Base-by-base conservation (phyloP, 768 basidiomycete genomes). In the Termitomyces eurrhizus region DNA sequence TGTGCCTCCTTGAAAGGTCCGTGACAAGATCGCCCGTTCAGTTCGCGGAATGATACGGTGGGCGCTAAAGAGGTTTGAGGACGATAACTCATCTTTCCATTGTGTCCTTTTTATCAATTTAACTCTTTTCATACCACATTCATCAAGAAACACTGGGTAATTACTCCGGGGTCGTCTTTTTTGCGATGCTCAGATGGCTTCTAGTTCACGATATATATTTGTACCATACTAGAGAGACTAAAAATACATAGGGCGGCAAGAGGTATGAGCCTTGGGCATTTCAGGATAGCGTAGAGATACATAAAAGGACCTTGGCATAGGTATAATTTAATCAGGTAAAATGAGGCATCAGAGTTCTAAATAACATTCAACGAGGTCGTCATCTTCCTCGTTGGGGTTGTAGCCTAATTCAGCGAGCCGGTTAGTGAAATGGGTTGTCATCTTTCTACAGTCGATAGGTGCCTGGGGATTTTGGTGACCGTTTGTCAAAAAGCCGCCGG, bases 391-490 rank as follows among this genome's bases (percentile, higher is more conserved):
- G 26, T 67, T 48, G 60, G 63, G 67, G 44, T 64, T 55, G 42
- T 67, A 67, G 13, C 67, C 67, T 21, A 36, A 62, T 48, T 59
- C 50, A 21, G 58, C 67, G 7, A 67, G 65, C 21, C 48, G 58
- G 2, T 51, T 45, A 26, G 65, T 64, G 53, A 66, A 67, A 4
- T 62, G 67, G 16, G 67, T 67, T 24, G 52, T 49, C 61, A 67
- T 57, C 36, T 57, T 63, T 33, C 26, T 51, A 42, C 37, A 64
- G 2, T 64, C 59, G 24, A 44, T 14, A 18, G 46, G 29, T 55
- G 44, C 59, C 59, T 62, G 56, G 2, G 51, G 37, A 37, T 42
- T 49, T n/a, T 33, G 45, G 37, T 60, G 50, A 29, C 26, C 36
- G 2, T 48, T 51, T 26, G 26, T 48, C 52, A 33, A 14, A 8